Percentiles rank a stretch among this genome's conserved stretches.
Conservation (phyloP, 2,329 filamentous ascomycete species). For the Botrytis cinerea region DNA sequence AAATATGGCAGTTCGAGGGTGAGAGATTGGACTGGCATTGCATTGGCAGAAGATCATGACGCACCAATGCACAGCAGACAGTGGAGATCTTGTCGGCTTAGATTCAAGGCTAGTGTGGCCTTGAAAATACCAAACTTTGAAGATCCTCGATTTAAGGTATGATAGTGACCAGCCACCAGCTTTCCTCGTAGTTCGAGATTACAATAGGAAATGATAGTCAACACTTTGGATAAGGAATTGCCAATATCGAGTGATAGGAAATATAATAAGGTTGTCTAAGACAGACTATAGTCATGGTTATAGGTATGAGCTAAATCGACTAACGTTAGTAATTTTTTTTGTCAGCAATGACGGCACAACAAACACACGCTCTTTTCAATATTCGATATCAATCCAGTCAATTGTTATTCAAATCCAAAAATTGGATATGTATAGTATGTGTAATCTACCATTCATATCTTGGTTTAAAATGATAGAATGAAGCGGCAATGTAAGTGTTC, state of each 20-base stretch:
- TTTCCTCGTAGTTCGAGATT: background rate
- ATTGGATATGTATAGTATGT: background rate
- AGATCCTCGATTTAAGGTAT: background rate
- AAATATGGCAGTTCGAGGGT: background rate
- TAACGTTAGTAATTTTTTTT: background rate
- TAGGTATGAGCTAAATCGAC: background rate
- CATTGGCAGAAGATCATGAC: background rate
- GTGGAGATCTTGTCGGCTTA: background rate
- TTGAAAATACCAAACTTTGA: background rate
- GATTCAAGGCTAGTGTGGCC: background rate
- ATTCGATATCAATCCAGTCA: background rate
- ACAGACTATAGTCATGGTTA: background rate
- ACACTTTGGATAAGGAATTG: background rate
- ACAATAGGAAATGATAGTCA: background rate
- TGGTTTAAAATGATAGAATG: fast-evolving
- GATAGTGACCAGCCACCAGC: background rate
- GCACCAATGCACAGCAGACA: background rate
- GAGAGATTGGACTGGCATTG: background rate
- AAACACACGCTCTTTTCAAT: background rate
- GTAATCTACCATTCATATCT: background rate
- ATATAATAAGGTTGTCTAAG: background rate
- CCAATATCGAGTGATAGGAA: background rate
- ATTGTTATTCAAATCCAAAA: background rate
- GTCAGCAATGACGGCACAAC: background rate
- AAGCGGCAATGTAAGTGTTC: background rate